phyloP scores from a whole-genome alignment of 202 grass and related monocot genomes.

The Hordeum pubiflorum region DNA sequence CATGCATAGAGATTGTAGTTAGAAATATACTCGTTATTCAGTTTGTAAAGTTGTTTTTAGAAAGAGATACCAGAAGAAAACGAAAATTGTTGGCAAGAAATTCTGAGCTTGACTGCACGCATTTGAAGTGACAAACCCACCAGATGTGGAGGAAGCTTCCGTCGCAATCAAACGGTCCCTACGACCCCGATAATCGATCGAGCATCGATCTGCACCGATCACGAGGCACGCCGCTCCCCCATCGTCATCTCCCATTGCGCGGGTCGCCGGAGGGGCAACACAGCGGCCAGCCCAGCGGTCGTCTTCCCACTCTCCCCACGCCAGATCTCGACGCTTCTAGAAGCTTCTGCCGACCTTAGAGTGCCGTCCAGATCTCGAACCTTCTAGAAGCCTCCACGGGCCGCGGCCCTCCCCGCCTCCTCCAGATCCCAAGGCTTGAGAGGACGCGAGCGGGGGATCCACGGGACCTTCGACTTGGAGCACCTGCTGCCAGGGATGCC shows the following conservation, averaged over 20 bases:
- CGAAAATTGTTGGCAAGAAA: neutral
- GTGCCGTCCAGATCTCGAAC: neutral
- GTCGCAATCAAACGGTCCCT: neutral
- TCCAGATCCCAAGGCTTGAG: neutral
- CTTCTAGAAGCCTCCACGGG: neutral
- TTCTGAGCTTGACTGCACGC: neutral
- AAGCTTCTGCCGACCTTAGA: neutral
- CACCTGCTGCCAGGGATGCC: slow-evolving; percentile 3
- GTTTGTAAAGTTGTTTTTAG: too few relatives aligned
- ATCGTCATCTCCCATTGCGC: neutral
- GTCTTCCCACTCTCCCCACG: neutral
- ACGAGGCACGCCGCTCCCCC: neutral
- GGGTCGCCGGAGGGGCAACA: slow-evolving; percentile 16
- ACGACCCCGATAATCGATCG: neutral
- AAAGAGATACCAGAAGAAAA: too few relatives aligned
- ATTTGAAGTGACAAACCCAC: neutral
- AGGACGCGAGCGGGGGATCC: neutral
- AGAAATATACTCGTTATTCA: too few relatives aligned
- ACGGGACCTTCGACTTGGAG: neutral
- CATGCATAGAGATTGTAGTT: too few relatives aligned
- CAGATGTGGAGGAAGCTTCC: neutral
- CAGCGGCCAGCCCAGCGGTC: neutral
- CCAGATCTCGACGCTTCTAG: slow-evolving; percentile 17
- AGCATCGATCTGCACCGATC: neutral
- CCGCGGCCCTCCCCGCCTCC: neutral